These are phyloP conservation scores for Colletotrichum sp. DNA, from an alignment of 2,329 filamentous ascomycete species.

Conservation along the genomic window DNA sequence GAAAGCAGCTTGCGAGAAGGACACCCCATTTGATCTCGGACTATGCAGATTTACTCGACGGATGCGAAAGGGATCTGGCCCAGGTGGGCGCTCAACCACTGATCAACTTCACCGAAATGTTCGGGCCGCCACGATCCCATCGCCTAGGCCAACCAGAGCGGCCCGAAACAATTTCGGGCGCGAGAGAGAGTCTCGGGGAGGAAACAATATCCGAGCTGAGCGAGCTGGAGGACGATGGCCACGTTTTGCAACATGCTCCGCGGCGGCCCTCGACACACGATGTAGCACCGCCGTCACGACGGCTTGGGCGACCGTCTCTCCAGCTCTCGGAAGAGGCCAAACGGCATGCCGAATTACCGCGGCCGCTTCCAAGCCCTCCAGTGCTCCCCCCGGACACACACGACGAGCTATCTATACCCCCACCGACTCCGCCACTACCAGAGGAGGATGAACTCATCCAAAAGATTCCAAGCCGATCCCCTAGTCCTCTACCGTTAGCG, in stretches of 20 bases:
- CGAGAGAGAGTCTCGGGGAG: conserved; percentile 19
- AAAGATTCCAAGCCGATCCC: not conserved
- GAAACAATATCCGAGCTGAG: conserved; percentile 55
- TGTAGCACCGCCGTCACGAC: not conserved
- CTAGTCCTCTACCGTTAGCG: conserved; percentile 6
- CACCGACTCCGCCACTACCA: conserved; percentile 14
- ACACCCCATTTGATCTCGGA: conserved; percentile 37
- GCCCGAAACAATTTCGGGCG: conserved; percentile 10
- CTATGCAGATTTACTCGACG: conserved; percentile 47
- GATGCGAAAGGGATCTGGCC: conserved; percentile 46
- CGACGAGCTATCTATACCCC: conserved; percentile 9
- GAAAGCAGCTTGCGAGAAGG: conserved; percentile 25
- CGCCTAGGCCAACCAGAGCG: conserved; percentile 2
- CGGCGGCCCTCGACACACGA: conserved; percentile 5
- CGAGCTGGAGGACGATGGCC: conserved; percentile 54
- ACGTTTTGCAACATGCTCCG: not conserved
- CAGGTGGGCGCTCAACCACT: conserved; percentile 25
- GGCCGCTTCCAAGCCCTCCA: conserved; percentile 3
- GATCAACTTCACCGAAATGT: conserved; percentile 25
- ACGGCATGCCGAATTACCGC: not conserved
- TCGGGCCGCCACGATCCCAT: not conserved
- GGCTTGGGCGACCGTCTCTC: not conserved
- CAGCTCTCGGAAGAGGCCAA: conserved; percentile 1
- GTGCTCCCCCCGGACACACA: conserved; percentile 7
- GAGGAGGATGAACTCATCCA: not conserved